Percentiles rank a stretch among this genome's conserved stretches.
Evolutionary conservation across 306 rosid species (phyloP).

Genomic region (Casuarina glauca): DNA sequence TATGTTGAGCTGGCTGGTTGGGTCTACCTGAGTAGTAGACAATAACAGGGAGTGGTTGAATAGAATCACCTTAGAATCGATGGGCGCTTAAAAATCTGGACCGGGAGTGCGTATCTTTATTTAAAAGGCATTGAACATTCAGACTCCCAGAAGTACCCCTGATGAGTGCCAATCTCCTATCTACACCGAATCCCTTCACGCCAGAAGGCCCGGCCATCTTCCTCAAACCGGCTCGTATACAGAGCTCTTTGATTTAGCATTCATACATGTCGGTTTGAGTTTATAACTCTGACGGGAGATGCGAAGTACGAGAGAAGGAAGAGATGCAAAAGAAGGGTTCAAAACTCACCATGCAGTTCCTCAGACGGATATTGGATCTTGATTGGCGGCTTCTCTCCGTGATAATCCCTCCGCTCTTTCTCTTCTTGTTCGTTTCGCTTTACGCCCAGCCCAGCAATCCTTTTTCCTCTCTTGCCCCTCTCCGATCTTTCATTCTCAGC

Average conservation of each 20-base stretch:
- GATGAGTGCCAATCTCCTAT: neutral
- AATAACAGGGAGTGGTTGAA: no score
- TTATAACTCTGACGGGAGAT: neutral
- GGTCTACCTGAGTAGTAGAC: no score
- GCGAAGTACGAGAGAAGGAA: neutral
- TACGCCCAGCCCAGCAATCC: slow-evolving; percentile 31
- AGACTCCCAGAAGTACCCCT: neutral
- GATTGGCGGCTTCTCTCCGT: slow-evolving; percentile 55
- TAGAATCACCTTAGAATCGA: no score
- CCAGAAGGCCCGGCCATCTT: slow-evolving; percentile 14
- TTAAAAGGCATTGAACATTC: neutral
- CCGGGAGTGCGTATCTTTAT: neutral
- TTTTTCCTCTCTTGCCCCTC: slow-evolving; percentile 31
- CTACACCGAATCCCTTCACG: neutral
- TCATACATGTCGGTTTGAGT: neutral
- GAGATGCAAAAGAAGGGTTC: slow-evolving; percentile 32
- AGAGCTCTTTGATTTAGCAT: neutral
- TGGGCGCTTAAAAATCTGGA: no score
- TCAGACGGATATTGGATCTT: slow-evolving; percentile 35
- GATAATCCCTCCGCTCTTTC: slow-evolving; percentile 46
- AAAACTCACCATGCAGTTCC: slow-evolving; percentile 26
- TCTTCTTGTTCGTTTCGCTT: slow-evolving; percentile 45
- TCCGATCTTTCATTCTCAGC: slow-evolving; percentile 38
- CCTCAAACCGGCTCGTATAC: neutral
- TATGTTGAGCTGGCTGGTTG: no score